Evolutionary conservation across 106 monocot species (phyloP), one percentile per base, ranked within the genome.

Genomic region (Dioscorea alata): DNA sequence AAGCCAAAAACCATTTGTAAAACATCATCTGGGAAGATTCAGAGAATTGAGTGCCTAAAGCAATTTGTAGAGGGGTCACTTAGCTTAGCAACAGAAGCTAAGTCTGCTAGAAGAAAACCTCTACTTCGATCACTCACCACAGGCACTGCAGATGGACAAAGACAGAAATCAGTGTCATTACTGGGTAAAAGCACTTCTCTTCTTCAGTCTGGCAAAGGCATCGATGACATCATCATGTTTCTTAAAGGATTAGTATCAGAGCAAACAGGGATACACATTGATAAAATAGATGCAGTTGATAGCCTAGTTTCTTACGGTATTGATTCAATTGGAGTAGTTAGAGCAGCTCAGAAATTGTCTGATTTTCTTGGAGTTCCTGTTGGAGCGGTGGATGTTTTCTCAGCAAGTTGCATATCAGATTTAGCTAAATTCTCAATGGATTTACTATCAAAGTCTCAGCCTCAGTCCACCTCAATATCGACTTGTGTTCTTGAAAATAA

Each of bases 301-400:
- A 80, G 76, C 65, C 69, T 84, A 15, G 72, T 80, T 24, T 79
- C 84, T 13, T 84, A 80, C 49, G 84, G 84, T 13, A 72, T 84
- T 24, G 84, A 84, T 57, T 84, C 84, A 13, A 80, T 84, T 73
- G 80, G 79, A 32, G 84, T 84, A 57, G 84, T 84, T 15, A 72
- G 76, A 76, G 84, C 79, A 64, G 71, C 84, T 23, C 84, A 84
- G 56, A 84, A 76, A 56, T 76, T 84, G n/a, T 80, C 84, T 66
- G 84, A 84, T 66, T 84, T 64, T 69, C 79, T 84, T 61, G 84
- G 84, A 12, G 69, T 76, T 64, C 76, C 84, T 12, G 76, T 84
- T 76, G 84, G 84, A 32, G 84, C 84, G 12, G 73, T 84, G 0
- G 84, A 84, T 64, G 80, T 84, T 25, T 84, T 84, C 61, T 76